These are phyloP conservation scores for Raffaelea ambrosiae DNA, from an alignment of 2,329 filamentous ascomycete species.

Conservation along the genomic window DNA sequence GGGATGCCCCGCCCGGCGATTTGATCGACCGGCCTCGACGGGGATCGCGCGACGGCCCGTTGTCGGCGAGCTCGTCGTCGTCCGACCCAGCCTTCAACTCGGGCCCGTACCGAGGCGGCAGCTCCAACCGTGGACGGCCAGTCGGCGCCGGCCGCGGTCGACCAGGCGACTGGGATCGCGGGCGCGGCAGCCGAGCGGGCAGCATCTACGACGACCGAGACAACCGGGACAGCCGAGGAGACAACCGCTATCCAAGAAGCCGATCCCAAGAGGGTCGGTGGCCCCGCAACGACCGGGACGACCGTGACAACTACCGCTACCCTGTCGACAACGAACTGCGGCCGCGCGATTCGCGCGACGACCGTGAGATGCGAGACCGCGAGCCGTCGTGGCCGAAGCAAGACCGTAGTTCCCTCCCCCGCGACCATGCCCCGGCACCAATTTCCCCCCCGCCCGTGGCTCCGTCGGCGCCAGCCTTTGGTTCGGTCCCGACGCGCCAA, in stretches of 20 bases:
- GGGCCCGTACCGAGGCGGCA: constrained; percentile 46
- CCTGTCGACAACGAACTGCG: constrained; percentile 25
- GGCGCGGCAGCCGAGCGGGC: constrained; percentile 38
- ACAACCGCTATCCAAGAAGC: constrained; percentile 54
- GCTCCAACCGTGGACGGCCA: constrained; percentile 43
- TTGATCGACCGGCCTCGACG: constrained; percentile 54
- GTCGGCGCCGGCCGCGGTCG: constrained; percentile 31
- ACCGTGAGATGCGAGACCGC: constrained; percentile 44
- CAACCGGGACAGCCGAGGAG: constrained; percentile 37
- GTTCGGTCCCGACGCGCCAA: constrained; percentile 42
- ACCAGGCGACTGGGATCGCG: constrained; percentile 45
- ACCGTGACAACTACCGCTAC: constrained; percentile 37
- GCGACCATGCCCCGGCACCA: constrained; percentile 35
- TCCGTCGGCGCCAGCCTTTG: constrained; percentile 50
- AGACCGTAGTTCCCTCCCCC: constrained; percentile 39
- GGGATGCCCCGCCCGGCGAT: constrained; percentile 53
- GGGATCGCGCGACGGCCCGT: constrained; percentile 64
- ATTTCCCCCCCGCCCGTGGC: constrained; percentile 50
- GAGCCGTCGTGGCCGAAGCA: constrained; percentile 41
- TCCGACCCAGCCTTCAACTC: constrained; percentile 57
- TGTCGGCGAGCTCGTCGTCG: constrained; percentile 61
- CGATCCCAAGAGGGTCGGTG: constrained; percentile 58
- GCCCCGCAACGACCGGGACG: constrained; percentile 39
- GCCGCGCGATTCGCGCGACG: constrained; percentile 23
- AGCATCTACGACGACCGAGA: constrained; percentile 43